These are phyloP conservation scores for Beverwykella pulmonaria DNA, from an alignment of 495 filamentous ascomycete species.

Conservation along the genomic window DNA sequence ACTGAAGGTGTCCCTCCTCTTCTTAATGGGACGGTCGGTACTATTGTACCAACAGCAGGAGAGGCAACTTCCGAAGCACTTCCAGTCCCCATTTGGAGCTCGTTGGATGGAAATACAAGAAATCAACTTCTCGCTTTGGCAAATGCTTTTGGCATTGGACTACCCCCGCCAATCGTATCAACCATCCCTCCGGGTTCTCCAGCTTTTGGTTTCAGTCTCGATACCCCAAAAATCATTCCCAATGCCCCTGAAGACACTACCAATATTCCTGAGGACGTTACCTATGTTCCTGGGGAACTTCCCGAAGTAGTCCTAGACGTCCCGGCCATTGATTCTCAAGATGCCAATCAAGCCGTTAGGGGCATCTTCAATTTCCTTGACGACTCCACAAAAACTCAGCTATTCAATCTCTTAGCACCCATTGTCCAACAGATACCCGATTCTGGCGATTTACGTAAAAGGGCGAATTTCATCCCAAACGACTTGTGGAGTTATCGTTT, in stretches of 20 bases:
- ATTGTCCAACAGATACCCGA: neutral
- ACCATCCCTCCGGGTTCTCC: neutral
- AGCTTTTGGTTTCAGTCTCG: too few relatives aligned
- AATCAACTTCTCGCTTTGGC: conserved; percentile 3
- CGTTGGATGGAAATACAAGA: neutral
- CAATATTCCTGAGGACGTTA: neutral
- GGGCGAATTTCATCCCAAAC: too few relatives aligned
- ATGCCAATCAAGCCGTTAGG: conserved; percentile 8
- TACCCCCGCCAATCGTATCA: neutral
- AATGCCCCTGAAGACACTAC: too few relatives aligned
- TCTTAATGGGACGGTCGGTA: neutral
- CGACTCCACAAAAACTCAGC: conserved; percentile 3
- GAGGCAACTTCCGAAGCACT: neutral
- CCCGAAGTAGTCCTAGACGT: too few relatives aligned
- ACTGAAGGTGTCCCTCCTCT: neutral
- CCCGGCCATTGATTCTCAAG: neutral
- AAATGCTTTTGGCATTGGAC: neutral
- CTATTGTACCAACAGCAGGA: neutral
- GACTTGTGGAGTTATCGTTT: too few relatives aligned
- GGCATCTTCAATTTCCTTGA: neutral
- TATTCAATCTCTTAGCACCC: neutral
- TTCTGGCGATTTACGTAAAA: neutral
- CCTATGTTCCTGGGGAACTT: too few relatives aligned
- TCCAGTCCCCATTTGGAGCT: neutral
- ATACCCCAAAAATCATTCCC: too few relatives aligned